Evolutionary conservation across 257 asterid genomes (phyloP).

Genomic region (Henckelia pumila): DNA sequence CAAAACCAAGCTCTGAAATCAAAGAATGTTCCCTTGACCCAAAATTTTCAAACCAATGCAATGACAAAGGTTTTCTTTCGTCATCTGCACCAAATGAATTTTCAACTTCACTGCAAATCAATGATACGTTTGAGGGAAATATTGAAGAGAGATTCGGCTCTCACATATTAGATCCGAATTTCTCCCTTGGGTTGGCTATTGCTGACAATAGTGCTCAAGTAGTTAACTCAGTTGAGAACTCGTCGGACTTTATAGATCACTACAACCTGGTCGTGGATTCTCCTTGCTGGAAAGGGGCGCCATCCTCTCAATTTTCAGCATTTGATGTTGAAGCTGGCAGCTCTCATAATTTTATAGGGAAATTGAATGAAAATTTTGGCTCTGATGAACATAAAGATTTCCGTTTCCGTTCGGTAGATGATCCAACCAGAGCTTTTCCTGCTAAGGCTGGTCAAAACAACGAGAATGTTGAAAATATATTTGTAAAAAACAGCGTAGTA

Average conservation of each 20-base stretch:
- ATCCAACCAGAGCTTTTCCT: slow-evolving; percentile 31
- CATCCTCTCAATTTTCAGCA: slow-evolving; percentile 49
- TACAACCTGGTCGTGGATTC: slow-evolving; percentile 73
- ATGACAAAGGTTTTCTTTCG: slow-evolving; percentile 22
- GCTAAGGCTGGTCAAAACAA: slow-evolving; percentile 35
- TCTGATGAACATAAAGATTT: slow-evolving; percentile 35
- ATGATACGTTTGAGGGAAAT: slow-evolving; percentile 27
- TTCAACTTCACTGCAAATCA: slow-evolving; percentile 30
- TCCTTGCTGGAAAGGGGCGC: slow-evolving; percentile 97
- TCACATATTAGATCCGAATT: slow-evolving; percentile 34
- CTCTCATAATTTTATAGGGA: slow-evolving; percentile 30
- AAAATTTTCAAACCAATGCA: slow-evolving; percentile 38
- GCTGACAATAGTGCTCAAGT: slow-evolving; percentile 35
- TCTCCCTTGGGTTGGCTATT: slow-evolving; percentile 27
- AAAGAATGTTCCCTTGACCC: slow-evolving; percentile 34
- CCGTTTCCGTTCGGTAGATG: slow-evolving; percentile 31
- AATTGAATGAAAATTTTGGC: slow-evolving; percentile 33
- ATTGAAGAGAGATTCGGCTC: slow-evolving; percentile 34
- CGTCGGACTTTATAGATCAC: slow-evolving; percentile 59
- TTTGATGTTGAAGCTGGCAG: slow-evolving; percentile 48
- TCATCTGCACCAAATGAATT: slow-evolving; percentile 34
- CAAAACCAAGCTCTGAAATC: slow-evolving; percentile 30
- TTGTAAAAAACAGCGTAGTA: slow-evolving; percentile 30
- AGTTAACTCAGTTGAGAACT: slow-evolving; percentile 37
- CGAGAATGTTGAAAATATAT: slow-evolving; percentile 28